These are phyloP conservation scores for Trypanosoma avium DNA, from an alignment of 208 protist genomes.

Conservation along the genomic window DNA sequence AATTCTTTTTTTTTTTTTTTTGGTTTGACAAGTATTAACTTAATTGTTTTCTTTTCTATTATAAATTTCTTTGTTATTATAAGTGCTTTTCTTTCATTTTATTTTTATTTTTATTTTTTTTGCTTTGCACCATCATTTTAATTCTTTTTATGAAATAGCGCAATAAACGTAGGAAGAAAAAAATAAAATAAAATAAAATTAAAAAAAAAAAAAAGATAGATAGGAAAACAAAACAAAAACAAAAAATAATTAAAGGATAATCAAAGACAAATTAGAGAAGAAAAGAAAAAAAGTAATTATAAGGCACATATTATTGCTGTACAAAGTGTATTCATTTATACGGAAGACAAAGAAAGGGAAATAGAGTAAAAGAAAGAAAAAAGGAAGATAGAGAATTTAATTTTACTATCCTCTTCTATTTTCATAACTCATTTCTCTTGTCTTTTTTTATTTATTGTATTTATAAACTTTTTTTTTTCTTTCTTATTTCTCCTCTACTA, in stretches of 20 bases:
- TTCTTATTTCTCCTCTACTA: background rate
- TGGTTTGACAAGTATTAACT: conserved; percentile 8
- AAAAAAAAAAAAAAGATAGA: conserved; percentile 7
- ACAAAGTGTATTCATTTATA: background rate
- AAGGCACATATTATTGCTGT: background rate
- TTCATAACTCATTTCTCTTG: background rate
- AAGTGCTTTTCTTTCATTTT: background rate
- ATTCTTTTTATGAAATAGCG: too few species aligned
- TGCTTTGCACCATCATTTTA: background rate
- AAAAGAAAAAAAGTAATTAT: conserved; percentile 15
- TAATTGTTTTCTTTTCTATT: conserved; percentile 20
- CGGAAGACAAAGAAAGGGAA: conserved; percentile 8
- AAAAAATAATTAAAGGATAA: background rate
- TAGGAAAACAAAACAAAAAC: too few species aligned
- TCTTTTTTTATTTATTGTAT: conserved; percentile 15
- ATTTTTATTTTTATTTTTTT: conserved; percentile 19
- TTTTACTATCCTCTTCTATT: background rate
- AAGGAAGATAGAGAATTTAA: too few species aligned
- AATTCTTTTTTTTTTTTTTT: background rate
- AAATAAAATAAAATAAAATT: background rate
- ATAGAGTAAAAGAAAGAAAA: background rate
- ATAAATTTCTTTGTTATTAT: background rate
- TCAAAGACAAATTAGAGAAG: background rate
- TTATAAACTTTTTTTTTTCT: conserved; percentile 1
- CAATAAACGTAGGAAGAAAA: conserved; percentile 5